Base-by-base conservation (phyloP, 495 filamentous ascomycete genomes). In the Letharia lupina region DNA sequence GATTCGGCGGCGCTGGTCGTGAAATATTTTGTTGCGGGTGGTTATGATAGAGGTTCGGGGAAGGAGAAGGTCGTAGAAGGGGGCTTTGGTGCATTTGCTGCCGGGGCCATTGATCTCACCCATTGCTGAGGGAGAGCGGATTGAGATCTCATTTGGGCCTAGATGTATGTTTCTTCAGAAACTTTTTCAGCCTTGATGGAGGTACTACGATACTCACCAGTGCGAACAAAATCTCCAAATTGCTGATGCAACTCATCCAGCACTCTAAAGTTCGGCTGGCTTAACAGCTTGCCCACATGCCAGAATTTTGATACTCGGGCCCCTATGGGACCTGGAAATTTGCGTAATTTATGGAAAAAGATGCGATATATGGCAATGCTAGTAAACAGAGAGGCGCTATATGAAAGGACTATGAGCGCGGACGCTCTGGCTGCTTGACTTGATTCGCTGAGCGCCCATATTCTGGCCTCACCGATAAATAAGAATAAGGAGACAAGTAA, bases 351-450 rank as follows among this genome's bases (percentile, higher is more conserved):
- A 70, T 83, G 79, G 62, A 82, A 79, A 57, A 75, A 77, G 15
- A 69, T 23, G 1, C 82, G 77, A 65, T 83, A 84, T 40, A 78
- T 52, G 23, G 76, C 47, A n/a, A 84, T 79, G 69, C 80, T 84
- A 16, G 67, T 62, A 41, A 78, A 73, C 0, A 84, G 68, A 13
- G 71, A 68, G n/a, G 61, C 54, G 10, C 75, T 50, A 57, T 78
- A 79, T 12, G 68, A 71, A 12, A 56, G 56, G 39, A 72, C n/a
- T 41, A 61, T 31, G 3, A 65, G 18, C 12, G 39, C 1, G 0
- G 56, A 44, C 12, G 13, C 37, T 45, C 4, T 44, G 18, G 62
- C 47, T 10, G 62, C 62, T 28, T 37, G 33, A 11, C 20, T 37
- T 37, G 45, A n/a, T n/a, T 44, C 40, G 54, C 37, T 57, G 37